phyloP scores from a whole-genome alignment of 2,329 filamentous ascomycete species.

The Colletotrichum sp. region DNA sequence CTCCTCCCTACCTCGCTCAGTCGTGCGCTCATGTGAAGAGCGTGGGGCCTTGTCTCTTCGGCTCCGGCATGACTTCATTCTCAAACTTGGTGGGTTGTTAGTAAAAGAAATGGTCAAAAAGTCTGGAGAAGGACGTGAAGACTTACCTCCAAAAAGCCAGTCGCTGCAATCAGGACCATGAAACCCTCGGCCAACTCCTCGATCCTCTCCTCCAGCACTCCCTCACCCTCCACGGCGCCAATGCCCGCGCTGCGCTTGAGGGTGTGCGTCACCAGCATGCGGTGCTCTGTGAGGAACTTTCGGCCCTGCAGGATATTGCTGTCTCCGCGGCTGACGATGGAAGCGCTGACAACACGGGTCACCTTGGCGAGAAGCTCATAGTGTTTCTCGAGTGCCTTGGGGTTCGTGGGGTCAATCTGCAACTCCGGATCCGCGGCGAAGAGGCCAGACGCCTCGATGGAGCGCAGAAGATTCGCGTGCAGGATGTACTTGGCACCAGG shows the following conservation, averaged over 20 bases:
- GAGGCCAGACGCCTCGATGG: slow-evolving; percentile 80
- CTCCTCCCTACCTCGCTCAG: not conserved
- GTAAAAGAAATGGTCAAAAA: not conserved
- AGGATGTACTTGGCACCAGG: slow-evolving; percentile 87
- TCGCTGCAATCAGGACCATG: slow-evolving; percentile 81
- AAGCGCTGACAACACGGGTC: slow-evolving; percentile 80
- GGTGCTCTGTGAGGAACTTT: slow-evolving; percentile 81
- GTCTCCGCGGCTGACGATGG: slow-evolving; percentile 79
- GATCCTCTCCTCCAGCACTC: slow-evolving; percentile 64
- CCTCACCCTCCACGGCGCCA: slow-evolving; percentile 51
- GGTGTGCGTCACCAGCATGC: slow-evolving; percentile 83
- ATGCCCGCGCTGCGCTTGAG: slow-evolving; percentile 90
- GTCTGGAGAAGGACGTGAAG: not conserved
- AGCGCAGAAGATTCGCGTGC: slow-evolving; percentile 85
- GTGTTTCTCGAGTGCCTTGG: slow-evolving; percentile 76
- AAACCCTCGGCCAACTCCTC: slow-evolving; percentile 84
- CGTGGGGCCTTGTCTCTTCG: slow-evolving; percentile 34
- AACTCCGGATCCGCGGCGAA: slow-evolving; percentile 93
- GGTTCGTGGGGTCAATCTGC: slow-evolving; percentile 76
- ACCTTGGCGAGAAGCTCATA: slow-evolving; percentile 84
- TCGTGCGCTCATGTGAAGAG: slow-evolving; percentile 43
- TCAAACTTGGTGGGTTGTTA: slow-evolving; percentile 39
- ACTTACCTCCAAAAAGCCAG: slow-evolving; percentile 84
- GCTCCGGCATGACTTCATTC: slow-evolving; percentile 39
- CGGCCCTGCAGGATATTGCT: slow-evolving; percentile 84